Evolutionary conservation across 1,284 basidiomycete genomes (phyloP).

Genomic region (Peniophora sp.): DNA sequence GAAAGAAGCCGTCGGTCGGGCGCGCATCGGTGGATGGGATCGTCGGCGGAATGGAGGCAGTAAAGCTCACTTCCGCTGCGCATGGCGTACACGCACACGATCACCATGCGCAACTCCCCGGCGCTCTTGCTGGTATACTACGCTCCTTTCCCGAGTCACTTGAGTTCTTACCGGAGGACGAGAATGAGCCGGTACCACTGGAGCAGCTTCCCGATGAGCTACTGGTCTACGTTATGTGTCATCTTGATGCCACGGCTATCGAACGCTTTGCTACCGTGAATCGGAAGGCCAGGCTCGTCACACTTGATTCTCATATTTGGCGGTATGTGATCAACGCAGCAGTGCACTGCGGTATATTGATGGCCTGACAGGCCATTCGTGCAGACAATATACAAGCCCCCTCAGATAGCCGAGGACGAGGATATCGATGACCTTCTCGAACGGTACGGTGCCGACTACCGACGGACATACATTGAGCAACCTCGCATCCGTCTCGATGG

Average conservation of each 20-base stretch:
- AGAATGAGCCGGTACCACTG: constrained; percentile 48
- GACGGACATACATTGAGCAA: constrained; percentile 73
- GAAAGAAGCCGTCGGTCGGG: constrained; percentile 5
- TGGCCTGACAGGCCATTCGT: constrained; percentile 40
- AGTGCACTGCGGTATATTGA: neutral
- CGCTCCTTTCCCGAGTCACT: constrained; percentile 41
- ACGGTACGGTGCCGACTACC: constrained; percentile 54
- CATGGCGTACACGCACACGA: neutral
- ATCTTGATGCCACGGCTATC: constrained; percentile 56
- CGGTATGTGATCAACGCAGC: constrained; percentile 35
- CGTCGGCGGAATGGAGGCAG: constrained; percentile 6
- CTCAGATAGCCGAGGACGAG: constrained; percentile 52
- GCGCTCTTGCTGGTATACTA: constrained; percentile 40
- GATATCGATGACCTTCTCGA: constrained; percentile 40
- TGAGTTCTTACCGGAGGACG: constrained; percentile 62
- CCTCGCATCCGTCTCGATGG: constrained; percentile 81
- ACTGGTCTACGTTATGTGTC: constrained; percentile 56
- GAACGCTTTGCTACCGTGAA: constrained; percentile 71
- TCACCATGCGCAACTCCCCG: constrained; percentile 20
- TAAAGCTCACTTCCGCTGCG: neutral
- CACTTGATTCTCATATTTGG: constrained; percentile 67
- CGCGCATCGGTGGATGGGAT: constrained; percentile 1
- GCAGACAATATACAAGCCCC: constrained; percentile 56
- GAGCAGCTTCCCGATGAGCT: constrained; percentile 69
- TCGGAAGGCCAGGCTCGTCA: constrained; percentile 66